Percentiles rank a stretch among this genome's conserved stretches.
These are phyloP conservation scores for Rhizopogon salebrosus DNA, from an alignment of 768 basidiomycete genomes.

Conservation along the genomic window DNA sequence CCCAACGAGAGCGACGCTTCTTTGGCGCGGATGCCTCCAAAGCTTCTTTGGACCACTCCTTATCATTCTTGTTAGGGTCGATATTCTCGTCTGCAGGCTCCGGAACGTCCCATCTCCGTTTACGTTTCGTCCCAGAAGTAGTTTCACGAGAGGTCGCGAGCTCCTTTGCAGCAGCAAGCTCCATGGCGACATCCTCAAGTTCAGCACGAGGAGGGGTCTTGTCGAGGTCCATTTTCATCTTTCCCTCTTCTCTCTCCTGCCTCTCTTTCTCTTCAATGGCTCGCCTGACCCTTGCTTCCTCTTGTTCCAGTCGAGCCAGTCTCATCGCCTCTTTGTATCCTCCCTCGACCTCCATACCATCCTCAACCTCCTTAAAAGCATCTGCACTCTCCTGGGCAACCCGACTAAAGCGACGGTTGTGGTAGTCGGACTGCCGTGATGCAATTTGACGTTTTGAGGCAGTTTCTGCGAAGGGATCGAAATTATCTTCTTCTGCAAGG, in stretches of 20 bases:
- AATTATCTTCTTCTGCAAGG: constrained; percentile 88
- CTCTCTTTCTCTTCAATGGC: constrained; percentile 89
- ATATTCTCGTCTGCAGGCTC: constrained; percentile 62
- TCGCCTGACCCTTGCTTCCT: constrained; percentile 77
- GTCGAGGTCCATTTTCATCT: constrained; percentile 84
- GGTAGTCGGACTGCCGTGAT: constrained; percentile 90
- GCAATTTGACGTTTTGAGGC: constrained; percentile 93
- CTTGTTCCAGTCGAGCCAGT: constrained; percentile 83
- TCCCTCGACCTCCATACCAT: constrained; percentile 69
- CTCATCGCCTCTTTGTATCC: constrained; percentile 98
- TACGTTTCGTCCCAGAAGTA: constrained; percentile 55
- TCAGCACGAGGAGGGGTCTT: constrained; percentile 86
- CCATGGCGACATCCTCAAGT: constrained; percentile 65
- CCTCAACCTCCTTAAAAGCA: constrained; percentile 65
- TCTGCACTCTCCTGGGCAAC: constrained; percentile 77
- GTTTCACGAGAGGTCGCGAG: constrained; percentile 36
- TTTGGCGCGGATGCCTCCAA: constrained; percentile 73
- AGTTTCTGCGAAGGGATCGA: constrained; percentile 90
- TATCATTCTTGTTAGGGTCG: constrained; percentile 53
- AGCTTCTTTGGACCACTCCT: constrained; percentile 73
- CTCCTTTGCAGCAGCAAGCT: constrained; percentile 48
- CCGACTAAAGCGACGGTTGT: constrained; percentile 85
- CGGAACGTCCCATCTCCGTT: constrained; percentile 75
- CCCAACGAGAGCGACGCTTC: constrained; percentile 95
- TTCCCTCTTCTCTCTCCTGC: constrained; percentile 63